Base-by-base conservation (phyloP, 1,139 yeast species). In the Maudiozyma humilis region DNA sequence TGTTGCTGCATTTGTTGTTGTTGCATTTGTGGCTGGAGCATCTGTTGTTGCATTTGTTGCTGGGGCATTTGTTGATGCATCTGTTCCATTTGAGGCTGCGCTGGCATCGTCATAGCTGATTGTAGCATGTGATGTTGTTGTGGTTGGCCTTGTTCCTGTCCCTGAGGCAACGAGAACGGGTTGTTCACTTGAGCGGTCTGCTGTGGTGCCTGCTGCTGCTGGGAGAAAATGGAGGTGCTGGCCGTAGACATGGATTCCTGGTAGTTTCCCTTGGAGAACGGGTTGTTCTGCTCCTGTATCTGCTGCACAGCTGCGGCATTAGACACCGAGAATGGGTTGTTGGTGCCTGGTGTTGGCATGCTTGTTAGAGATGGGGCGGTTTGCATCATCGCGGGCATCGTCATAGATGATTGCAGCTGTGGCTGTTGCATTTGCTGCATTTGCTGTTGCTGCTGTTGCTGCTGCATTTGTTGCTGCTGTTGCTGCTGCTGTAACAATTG, bases 321-420 rank as follows among this genome's bases (percentile, higher is more conserved):
- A 5, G 46, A 47, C 27, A 54, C 36, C 3, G 59, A 47, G 42
- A 57, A 57, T 32, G 62, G 62, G 40, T 57, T 57, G 29, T 53
- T 51, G 3, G 59, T 50, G 6, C 57, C 57, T 13, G 57, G 51
- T 19, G 40, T 38, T 13, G 27, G 27, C 27, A 23, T 23, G 27
- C 38, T 12, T 17, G 27, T 23, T 10, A 6, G 27, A 10, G 27
- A 6, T 6, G 27, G 45, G 36, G n/a, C 38, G 27, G 5, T 38
- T 23, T 96, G 96, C 32, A 89, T 94, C 58, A 82, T 88, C 49
- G 87, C 34, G 23, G 96, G 96, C 32, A 89, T 94, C 58, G 82
- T 88, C 50, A 88, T 37, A 18, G 32, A 16, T 25, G 10, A 36
- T 17, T 34, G 29, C 32, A 36, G 18, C 19, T 30, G 27, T 30